Evolutionary conservation across 192 early-diverging fungal species (phyloP).

Genomic region (Coemansia sp.): DNA sequence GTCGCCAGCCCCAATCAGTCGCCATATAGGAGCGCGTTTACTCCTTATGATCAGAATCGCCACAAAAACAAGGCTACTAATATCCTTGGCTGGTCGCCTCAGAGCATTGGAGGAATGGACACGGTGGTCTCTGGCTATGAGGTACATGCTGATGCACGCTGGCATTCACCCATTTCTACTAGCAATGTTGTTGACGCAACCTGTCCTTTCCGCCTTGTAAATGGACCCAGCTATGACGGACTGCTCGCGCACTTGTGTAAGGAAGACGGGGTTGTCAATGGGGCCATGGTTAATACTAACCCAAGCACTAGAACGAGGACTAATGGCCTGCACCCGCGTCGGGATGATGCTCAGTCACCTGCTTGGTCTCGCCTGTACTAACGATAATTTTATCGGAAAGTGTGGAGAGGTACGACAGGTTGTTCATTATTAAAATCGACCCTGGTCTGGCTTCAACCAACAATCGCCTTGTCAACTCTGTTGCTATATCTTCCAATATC

Average conservation of each 20-base stretch:
- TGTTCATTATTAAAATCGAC: not conserved
- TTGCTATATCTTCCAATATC: not conserved
- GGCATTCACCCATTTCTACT: not conserved
- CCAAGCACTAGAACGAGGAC: not conserved
- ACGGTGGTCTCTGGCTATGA: not conserved
- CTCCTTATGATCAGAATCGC: not conserved
- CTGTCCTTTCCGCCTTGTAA: not conserved
- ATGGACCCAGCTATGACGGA: not conserved
- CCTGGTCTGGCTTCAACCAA: not conserved
- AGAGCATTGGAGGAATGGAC: not conserved
- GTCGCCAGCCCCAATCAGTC: not conserved
- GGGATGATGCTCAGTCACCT: not conserved
- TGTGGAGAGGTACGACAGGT: not conserved
- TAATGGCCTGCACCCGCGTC: not conserved
- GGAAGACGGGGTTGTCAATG: not conserved
- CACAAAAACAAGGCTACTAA: not conserved
- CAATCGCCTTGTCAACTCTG: not conserved
- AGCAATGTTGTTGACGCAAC: not conserved
- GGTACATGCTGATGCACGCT: not conserved
- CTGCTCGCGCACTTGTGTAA: not conserved
- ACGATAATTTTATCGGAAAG: not conserved
- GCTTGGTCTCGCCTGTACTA: constrained; percentile 4
- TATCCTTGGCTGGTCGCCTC: not conserved
- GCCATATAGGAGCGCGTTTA: not conserved
- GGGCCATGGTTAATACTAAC: not conserved